Base-by-base conservation (phyloP, 441 rosid species). In the Pelargonium australe region DNA sequence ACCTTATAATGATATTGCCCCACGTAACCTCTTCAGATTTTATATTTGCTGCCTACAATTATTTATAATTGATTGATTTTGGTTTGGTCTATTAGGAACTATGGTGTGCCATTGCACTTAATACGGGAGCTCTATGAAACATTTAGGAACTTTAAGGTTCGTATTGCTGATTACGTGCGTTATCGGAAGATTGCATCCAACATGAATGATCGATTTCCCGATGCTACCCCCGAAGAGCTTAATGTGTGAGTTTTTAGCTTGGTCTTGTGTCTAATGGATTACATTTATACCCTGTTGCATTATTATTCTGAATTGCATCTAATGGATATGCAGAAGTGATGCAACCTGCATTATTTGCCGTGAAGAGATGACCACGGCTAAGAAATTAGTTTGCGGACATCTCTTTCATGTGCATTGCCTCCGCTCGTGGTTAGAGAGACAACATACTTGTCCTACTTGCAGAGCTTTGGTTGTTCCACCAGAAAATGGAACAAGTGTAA, bases 331-430 rank as follows among this genome's bases (percentile, higher is more conserved):
- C 95, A 95, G 99, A 83, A 85, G 86, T 79, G 99, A 95, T 65
- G 96, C 90, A 63, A 95, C 97, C 53, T 95, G 99, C 78, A 95
- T 95, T 73, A 90, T 95, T 40, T 86, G 88, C 78, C 97, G 99
- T 71, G 99, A 95, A 83, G 99, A 95, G 87, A 95, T 95, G 97
- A 90, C 90, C 13, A 83, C 81, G 40, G 99, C 97, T 4, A 95
- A 95, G 81, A 95, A 95, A 73, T 81, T 95, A 69, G 76, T 88
- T 12, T 95, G 99, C 37, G 97, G 99, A 45, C 99, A 91, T 85
- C 86, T 95, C 72, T 95, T 95, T 65, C 99, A 91, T 77, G 96
- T 95, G 57, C 97, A 95, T 74, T 93, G 98, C 80, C 97, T 94
- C 4, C 96, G 96, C 20, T 94, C 97, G 28, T 94, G 99, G 99